A percentile compares a stretch with the other conserved stretches of the same genome.
phyloP scores from a whole-genome alignment of 768 basidiomycete species.

The Serendipita vermifera region DNA sequence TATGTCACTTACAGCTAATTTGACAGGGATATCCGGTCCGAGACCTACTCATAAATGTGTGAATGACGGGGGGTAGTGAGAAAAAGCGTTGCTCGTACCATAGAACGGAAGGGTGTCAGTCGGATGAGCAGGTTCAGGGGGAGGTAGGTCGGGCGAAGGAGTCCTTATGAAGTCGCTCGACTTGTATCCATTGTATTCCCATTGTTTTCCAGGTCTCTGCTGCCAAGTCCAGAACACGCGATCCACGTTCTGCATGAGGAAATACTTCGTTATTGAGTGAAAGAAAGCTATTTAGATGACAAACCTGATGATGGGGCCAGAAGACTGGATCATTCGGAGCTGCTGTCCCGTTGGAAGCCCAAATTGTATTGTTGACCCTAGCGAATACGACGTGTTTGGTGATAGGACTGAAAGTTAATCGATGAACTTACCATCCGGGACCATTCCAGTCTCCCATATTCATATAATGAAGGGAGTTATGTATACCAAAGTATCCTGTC shows the following conservation, averaged over 20 bases:
- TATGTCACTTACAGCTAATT: neutral
- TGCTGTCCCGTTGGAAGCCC: neutral
- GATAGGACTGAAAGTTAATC: no score
- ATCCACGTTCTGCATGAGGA: neutral
- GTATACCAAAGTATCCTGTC: neutral
- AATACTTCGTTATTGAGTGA: neutral
- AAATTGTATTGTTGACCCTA: neutral
- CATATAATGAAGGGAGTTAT: neutral
- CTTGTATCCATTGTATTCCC: neutral
- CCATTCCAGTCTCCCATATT: neutral
- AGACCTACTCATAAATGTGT: neutral
- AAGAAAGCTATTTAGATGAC: neutral
- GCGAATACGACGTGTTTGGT: neutral
- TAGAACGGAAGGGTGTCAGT: conserved; percentile 2
- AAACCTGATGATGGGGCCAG: conserved; percentile 1
- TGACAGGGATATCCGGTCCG: neutral
- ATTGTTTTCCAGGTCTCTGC: conserved; percentile 3
- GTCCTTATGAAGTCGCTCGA: no score
- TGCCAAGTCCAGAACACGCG: neutral
- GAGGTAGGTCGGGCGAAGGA: neutral
- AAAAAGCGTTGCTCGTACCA: neutral
- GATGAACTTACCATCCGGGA: neutral
- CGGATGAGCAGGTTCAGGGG: neutral
- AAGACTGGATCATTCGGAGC: conserved; percentile 6
- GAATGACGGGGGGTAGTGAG: no score